phyloP scores from a whole-genome alignment of 257 asterid species.

The Thymus quinquecostatus region DNA sequence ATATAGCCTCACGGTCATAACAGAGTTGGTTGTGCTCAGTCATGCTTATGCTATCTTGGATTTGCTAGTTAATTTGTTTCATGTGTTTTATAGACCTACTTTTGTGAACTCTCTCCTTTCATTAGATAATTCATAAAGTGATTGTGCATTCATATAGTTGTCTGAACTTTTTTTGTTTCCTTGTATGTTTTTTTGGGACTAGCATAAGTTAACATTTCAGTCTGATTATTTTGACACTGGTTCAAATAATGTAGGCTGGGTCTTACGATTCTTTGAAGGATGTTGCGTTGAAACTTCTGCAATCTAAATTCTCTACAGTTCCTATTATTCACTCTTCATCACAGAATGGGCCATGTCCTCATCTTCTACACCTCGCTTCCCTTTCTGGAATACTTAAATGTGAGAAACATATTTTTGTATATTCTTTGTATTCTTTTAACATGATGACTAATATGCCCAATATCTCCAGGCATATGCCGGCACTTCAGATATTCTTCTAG shows the following conservation, averaged over 20 bases:
- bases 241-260: constrained; percentile 54
- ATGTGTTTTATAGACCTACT: neutral
- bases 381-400: constrained; percentile 75
- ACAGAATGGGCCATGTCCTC: constrained; percentile 64
- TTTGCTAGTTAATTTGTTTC: constrained; percentile 12
- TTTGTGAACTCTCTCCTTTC: neutral
- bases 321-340: constrained; percentile 73
- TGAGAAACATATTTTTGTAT: constrained; percentile 38
- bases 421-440: constrained; percentile 2
- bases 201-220: constrained; percentile 14
- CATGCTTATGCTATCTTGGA: constrained; percentile 6
- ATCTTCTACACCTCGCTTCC: constrained; percentile 72
- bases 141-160: neutral
- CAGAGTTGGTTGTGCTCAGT: constrained; percentile 16
- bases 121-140: too few species aligned
- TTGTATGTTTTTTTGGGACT: constrained; percentile 13
- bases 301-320: constrained; percentile 59
- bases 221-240: constrained; percentile 22
- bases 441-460: constrained; percentile 28
- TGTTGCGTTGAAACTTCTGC: constrained; percentile 66
- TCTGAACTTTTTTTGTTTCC: neutral
- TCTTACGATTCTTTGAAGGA: constrained; percentile 69
- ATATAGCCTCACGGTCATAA: neutral
- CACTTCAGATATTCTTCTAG: constrained; percentile 75
- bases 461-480: constrained; percentile 64